Percentiles rank a stretch among this genome's conserved stretches.
Conservation (phyloP, 441 rosid genomes). For the Syzygium syzygioides region DNA sequence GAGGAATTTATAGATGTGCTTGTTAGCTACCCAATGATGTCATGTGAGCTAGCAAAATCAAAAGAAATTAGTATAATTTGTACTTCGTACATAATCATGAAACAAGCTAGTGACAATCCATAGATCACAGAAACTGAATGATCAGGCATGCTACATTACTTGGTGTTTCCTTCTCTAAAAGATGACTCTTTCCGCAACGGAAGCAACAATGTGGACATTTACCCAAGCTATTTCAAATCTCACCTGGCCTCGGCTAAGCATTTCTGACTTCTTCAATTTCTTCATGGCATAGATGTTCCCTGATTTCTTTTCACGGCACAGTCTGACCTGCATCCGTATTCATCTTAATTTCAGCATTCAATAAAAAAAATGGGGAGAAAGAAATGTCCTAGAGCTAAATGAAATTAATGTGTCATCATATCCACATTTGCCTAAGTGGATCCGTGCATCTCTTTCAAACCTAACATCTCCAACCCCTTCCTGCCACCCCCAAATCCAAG, state of each 20-base stretch:
- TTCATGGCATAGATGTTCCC: slow-evolving; percentile 21
- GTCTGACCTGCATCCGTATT: slow-evolving; percentile 13
- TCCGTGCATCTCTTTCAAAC: background rate
- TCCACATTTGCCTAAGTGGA: background rate
- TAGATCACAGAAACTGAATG: background rate
- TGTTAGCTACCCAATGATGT: background rate
- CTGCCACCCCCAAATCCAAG: background rate
- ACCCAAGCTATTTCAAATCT: background rate
- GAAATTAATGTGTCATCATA: background rate
- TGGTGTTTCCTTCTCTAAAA: background rate
- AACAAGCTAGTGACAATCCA: background rate
- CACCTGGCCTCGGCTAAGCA: slow-evolving; percentile 25
- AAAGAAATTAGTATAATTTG: background rate
- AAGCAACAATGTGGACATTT: background rate
- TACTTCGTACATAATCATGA: background rate
- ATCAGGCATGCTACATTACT: background rate
- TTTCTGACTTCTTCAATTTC: slow-evolving; percentile 22
- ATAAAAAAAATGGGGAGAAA: background rate
- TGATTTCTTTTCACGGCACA: slow-evolving; percentile 15
- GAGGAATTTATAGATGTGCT: background rate
- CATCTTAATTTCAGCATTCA: background rate
- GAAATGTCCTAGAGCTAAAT: background rate
- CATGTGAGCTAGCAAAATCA: background rate
- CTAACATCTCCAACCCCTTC: background rate
- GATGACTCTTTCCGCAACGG: background rate